A percentile compares a stretch with the other conserved stretches of the same genome.
Evolutionary conservation across 2,329 filamentous ascomycete genomes (phyloP).

Genomic region (Colletotrichum sp.): DNA sequence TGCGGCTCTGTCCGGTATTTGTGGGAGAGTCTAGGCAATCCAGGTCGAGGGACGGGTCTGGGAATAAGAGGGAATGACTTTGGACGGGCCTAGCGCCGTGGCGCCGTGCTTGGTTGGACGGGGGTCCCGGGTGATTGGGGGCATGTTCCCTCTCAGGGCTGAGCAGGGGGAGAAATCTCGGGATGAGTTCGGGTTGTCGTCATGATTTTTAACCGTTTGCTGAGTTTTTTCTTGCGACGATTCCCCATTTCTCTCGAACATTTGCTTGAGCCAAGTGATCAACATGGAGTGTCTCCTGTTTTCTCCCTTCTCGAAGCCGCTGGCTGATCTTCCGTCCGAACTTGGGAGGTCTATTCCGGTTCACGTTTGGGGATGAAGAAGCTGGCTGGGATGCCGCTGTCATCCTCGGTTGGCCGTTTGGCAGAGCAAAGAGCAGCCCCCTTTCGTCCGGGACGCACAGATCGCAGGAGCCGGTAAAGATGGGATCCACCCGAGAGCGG

Average conservation of each 20-base stretch:
- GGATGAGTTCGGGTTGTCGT: slow-evolving; percentile 18
- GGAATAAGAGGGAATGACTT: slow-evolving; percentile 21
- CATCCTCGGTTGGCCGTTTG: neutral
- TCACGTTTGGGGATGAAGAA: neutral
- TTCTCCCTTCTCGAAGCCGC: neutral
- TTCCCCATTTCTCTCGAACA: neutral
- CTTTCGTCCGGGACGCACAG: slow-evolving; percentile 18
- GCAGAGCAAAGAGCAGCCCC: neutral
- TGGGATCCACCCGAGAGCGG: neutral
- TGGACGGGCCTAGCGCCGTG: neutral
- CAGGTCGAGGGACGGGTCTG: neutral
- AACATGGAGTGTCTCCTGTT: neutral
- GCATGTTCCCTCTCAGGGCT: slow-evolving; percentile 6
- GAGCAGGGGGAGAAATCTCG: slow-evolving; percentile 20
- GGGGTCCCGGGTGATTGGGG: neutral
- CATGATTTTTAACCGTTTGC: neutral
- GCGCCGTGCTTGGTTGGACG: neutral
- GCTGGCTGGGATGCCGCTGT: neutral
- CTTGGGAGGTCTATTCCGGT: neutral
- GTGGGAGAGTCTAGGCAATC: neutral
- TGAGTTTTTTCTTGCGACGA: neutral
- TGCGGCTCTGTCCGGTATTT: slow-evolving; percentile 4
- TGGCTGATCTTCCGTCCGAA: neutral
- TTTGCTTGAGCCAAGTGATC: neutral
- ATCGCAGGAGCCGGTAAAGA: neutral